These are phyloP conservation scores for Vicia sativa DNA, from an alignment of 306 rosid genomes.

Conservation along the genomic window DNA sequence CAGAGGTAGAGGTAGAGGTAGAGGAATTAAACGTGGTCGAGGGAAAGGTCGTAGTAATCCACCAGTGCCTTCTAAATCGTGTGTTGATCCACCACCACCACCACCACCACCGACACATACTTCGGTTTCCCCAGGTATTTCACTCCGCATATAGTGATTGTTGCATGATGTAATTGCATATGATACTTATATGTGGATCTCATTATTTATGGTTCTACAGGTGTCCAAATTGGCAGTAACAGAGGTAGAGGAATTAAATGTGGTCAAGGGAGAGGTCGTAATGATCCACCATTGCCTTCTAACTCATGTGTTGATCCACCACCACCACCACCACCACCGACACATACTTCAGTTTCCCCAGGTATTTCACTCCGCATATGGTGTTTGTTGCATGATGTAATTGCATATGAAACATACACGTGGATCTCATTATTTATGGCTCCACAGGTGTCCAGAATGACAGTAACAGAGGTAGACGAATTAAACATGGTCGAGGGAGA, in stretches of 20 bases:
- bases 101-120: neutral
- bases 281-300: neutral
- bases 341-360: neutral
- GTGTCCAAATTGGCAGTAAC: neutral
- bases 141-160: neutral
- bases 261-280: conserved; percentile 2
- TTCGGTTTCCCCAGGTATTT: neutral
- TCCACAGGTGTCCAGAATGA: conserved; percentile 4
- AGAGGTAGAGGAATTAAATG: neutral
- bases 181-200: neutral
- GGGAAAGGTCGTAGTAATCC: neutral
- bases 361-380: neutral
- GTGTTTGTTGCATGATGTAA: neutral
- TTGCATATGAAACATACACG: neutral
- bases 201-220: neutral
- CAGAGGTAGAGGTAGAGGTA: neutral
- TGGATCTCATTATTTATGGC: neutral
- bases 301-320: neutral
- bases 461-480: neutral
- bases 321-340: neutral
- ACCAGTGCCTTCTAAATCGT: neutral
- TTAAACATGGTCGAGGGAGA: neutral
- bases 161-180: neutral
- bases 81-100: neutral
- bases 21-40: neutral